Percentiles rank a stretch among this genome's conserved stretches.
Conservation (phyloP, 305 asterid genomes). For the Euphrasia arctica region DNA sequence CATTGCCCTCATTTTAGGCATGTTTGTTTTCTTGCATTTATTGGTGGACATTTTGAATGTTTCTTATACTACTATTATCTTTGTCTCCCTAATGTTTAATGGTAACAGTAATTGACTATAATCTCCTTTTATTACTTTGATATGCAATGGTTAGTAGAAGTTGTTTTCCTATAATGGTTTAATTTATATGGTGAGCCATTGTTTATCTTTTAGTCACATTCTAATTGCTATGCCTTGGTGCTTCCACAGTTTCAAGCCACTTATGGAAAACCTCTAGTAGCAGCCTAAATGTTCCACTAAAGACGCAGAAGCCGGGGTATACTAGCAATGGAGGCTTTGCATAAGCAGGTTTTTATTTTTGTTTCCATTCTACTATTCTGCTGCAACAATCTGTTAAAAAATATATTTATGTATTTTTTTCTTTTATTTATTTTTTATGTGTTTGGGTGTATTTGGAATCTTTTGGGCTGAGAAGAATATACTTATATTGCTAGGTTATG, state of each 20-base stretch:
- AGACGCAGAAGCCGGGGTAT: conserved; percentile 95
- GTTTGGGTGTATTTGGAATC: not conserved
- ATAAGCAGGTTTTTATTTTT: conserved; percentile 72
- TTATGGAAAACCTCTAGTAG: conserved; percentile 92
- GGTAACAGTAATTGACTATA: conserved; percentile 1
- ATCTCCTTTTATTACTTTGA: conserved; percentile 11
- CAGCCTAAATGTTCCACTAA: conserved; percentile 97
- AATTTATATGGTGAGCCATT: conserved; percentile 13
- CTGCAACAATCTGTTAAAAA: conserved; percentile 12
- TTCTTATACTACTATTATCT: not conserved
- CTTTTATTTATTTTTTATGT: conserved; percentile 3
- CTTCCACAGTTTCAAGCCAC: conserved; percentile 86
- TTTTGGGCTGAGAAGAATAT: conserved; percentile 15
- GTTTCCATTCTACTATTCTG: conserved; percentile 15
- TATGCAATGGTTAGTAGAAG: conserved; percentile 10
- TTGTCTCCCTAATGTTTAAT: not conserved
- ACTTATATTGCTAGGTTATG: conserved; percentile 75
- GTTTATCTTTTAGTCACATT: conserved; percentile 13
- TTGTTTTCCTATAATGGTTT: conserved; percentile 5
- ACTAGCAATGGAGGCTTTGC: conserved; percentile 99
- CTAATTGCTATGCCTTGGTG: conserved; percentile 28
- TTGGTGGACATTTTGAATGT: conserved; percentile 1
- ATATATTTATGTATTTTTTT: not conserved
- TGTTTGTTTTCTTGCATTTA: conserved; percentile 20
- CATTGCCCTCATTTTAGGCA: conserved; percentile 19